Evolutionary conservation across 192 early-diverging fungal species (phyloP), one percentile per base, ranked within the genome.

Genomic region (Entrophospora sp.): DNA sequence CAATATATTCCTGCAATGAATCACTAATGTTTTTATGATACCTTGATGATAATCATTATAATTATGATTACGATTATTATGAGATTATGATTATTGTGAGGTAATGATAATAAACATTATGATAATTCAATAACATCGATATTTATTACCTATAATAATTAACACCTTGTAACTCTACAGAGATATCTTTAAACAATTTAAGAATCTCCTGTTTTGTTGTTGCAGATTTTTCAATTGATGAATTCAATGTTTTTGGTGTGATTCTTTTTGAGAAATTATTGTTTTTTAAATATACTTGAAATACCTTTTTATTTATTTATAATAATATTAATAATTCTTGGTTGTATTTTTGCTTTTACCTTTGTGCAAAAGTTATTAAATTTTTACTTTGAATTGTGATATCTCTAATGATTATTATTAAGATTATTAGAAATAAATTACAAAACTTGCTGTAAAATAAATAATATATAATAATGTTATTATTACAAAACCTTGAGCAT

Each of bases 1-100:
- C 78, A 48, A 79, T 72, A 59, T 63, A 79, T 69, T 79, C 78
- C 61, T 79, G 73, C 4, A 68, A 35, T 12, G 73, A 69, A 28
- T 73, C 70, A 24, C 45, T 79, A 53, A 57, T 69, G 67, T 30
- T 69, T 49, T 60, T 64, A 46, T 63, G 66, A 68, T 70, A 69
- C 46, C 64, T 66, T n/a, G n/a, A n/a, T n/a, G n/a, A n/a, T n/a
- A n/a, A 68, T 28, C 16, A 28, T 20, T n/a, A 20, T 20, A 27
- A 18, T 35, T 18, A 46, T 18, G 13, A 34, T 32, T n/a, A n/a
- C n/a, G n/a, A n/a, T n/a, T n/a, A n/a, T n/a, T n/a, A n/a, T n/a
- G n/a, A n/a, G n/a, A n/a, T n/a, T n/a, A n/a, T n/a, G n/a, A n/a
- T 55, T 55, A 32, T 18, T 35, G 0, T 6, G 6, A n/a, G 20